phyloP scores from a whole-genome alignment of 768 basidiomycete genomes.

The Boletus edulis region DNA sequence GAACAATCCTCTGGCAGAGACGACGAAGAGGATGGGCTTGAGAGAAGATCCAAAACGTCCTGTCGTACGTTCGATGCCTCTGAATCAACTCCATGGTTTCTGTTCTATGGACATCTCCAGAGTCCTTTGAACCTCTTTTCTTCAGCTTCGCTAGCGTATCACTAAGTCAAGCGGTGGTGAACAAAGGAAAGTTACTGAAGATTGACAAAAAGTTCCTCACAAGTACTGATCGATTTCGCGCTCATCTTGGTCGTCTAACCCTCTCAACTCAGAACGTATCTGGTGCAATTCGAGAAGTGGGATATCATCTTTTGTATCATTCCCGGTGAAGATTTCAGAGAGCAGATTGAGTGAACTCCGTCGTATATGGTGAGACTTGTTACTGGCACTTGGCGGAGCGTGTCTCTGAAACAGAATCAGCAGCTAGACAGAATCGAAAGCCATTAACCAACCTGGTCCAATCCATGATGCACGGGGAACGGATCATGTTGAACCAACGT shows the following conservation, averaged over 20 bases:
- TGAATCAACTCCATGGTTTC: conserved; percentile 85
- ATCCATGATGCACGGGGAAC: conserved; percentile 34
- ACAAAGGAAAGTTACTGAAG: background rate
- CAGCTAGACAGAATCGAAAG: background rate
- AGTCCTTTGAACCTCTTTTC: conserved; percentile 47
- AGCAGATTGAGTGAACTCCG: conserved; percentile 58
- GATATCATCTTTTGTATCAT: conserved; percentile 48
- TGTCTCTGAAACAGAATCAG: conserved; percentile 19
- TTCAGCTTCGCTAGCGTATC: conserved; percentile 68
- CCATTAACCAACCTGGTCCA: conserved; percentile 29
- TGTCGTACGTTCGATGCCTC: conserved; percentile 87
- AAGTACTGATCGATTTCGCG: conserved; percentile 72
- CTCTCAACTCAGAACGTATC: conserved; percentile 31
- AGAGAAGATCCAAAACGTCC: conserved; percentile 84
- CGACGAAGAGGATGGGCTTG: conserved; percentile 73
- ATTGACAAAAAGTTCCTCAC: conserved; percentile 41
- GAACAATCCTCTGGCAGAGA: conserved; percentile 79
- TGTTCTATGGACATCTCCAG: conserved; percentile 62
- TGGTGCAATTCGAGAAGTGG: conserved; percentile 55
- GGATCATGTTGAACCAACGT: conserved; percentile 61
- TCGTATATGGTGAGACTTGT: conserved; percentile 49
- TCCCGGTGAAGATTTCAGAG: conserved; percentile 66
- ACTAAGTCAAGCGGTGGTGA: conserved; percentile 35
- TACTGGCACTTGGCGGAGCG: conserved; percentile 17
- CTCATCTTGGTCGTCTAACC: conserved; percentile 35